Percentiles rank a stretch among this genome's conserved stretches.
Conservation (phyloP, 2,329 filamentous ascomycete species). For the Chaetomiaceae sp. region DNA sequence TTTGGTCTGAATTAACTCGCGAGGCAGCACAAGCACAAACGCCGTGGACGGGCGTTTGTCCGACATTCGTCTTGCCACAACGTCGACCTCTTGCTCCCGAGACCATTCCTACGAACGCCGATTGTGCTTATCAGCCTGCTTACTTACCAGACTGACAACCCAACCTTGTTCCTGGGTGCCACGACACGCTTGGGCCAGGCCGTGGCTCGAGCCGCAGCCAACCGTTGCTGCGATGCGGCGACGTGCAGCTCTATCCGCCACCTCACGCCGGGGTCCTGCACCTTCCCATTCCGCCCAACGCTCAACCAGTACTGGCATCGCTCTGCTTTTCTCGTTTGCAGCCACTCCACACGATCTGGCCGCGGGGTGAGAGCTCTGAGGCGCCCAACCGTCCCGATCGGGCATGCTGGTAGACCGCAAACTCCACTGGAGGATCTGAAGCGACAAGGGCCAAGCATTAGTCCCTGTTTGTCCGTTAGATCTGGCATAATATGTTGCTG, state of each 20-base stretch:
- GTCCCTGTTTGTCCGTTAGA: constrained; percentile 8
- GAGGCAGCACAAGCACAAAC: constrained; percentile 19
- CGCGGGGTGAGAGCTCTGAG: not conserved
- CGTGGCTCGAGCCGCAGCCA: constrained; percentile 22
- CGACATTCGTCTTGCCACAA: constrained; percentile 15
- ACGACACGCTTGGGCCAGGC: constrained; percentile 11
- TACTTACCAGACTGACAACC: constrained; percentile 1
- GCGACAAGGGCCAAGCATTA: not conserved
- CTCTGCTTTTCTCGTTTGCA: constrained; percentile 6
- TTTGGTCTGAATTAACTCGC: constrained; percentile 17
- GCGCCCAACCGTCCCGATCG: constrained; percentile 3
- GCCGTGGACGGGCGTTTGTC: constrained; percentile 13
- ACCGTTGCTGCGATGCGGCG: constrained; percentile 23
- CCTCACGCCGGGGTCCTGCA: constrained; percentile 17
- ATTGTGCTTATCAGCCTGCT: too few species aligned
- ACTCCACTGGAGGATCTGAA: not conserved
- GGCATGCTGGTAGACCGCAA: constrained; percentile 1
- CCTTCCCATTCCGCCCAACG: not conserved
- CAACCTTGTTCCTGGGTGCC: not conserved
- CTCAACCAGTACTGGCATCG: not conserved
- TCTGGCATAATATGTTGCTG: constrained; percentile 12
- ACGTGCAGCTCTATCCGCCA: constrained; percentile 20
- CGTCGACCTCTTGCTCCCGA: constrained; percentile 8
- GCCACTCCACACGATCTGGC: not conserved
- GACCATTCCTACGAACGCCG: not conserved